Percentiles rank a stretch among this genome's conserved stretches.
Conservation (phyloP, 2,329 filamentous ascomycete species). For the Diaporthe nobilis region DNA sequence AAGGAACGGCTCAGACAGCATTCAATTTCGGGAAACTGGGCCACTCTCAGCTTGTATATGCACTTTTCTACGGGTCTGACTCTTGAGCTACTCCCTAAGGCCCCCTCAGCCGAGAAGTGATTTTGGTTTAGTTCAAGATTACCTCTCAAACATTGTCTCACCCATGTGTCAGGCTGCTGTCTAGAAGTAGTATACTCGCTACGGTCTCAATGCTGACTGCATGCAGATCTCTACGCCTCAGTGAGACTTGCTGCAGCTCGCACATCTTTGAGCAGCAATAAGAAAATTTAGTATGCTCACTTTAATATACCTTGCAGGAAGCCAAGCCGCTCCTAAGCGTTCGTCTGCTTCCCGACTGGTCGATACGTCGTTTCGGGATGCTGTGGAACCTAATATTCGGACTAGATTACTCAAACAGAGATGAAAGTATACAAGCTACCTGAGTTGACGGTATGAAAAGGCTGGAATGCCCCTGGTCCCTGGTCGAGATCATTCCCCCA, state of each 20-base stretch:
- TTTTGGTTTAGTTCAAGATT: not conserved
- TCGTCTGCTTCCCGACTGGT: not conserved
- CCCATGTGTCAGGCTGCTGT: not conserved
- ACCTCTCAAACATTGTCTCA: not conserved
- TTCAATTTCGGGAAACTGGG: not conserved
- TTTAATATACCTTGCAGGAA: not conserved
- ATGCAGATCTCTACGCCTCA: not conserved
- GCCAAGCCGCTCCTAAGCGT: not conserved
- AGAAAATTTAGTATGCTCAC: not conserved
- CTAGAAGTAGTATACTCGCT: not conserved
- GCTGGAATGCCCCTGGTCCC: not conserved
- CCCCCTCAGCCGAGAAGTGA: not conserved
- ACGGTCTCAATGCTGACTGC: not conserved
- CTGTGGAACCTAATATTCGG: not conserved
- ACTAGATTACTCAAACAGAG: not conserved
- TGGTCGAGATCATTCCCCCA: not conserved
- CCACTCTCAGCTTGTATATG: not conserved
- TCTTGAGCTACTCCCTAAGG: not conserved
- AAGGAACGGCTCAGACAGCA: not conserved
- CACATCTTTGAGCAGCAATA: not conserved
- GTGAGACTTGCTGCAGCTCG: not conserved
- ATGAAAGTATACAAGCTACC: not conserved
- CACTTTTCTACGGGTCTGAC: not conserved
- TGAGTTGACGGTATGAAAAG: not conserved
- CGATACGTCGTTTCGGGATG: not conserved